Percentiles rank a stretch among this genome's conserved stretches.
phyloP scores from a whole-genome alignment of 2,329 filamentous ascomycete species.

The Fusarium nurragi region DNA sequence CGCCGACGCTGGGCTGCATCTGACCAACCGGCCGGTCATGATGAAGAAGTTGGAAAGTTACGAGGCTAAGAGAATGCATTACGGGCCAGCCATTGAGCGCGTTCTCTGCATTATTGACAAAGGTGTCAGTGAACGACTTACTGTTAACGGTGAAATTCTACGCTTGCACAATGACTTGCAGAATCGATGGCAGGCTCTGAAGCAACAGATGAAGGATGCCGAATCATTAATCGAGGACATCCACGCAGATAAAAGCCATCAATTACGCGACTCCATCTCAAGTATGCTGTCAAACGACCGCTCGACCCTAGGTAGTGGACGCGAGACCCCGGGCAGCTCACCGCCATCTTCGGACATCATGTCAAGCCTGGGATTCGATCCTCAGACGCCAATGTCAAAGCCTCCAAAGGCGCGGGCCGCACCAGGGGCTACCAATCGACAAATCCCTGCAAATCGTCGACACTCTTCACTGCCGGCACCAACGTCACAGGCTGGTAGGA shows the following conservation, averaged over 20 bases:
- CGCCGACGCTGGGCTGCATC: slow-evolving; percentile 77
- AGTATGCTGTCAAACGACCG: slow-evolving; percentile 88
- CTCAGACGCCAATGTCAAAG: slow-evolving; percentile 56
- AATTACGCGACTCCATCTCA: slow-evolving; percentile 90
- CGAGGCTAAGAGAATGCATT: slow-evolving; percentile 93
- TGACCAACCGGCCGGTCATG: slow-evolving; percentile 75
- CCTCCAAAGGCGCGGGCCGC: slow-evolving; percentile 59
- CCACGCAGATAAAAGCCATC: slow-evolving; percentile 71
- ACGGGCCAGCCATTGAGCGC: slow-evolving; percentile 90
- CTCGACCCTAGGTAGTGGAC: slow-evolving; percentile 73
- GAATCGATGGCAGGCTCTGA: slow-evolving; percentile 80
- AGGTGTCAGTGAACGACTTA: slow-evolving; percentile 93
- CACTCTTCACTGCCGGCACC: slow-evolving; percentile 61
- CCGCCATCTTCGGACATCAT: slow-evolving; percentile 70
- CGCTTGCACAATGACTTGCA: slow-evolving; percentile 87
- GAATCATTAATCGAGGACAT: slow-evolving; percentile 80
- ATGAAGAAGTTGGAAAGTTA: slow-evolving; percentile 90
- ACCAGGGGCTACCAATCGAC: slow-evolving; percentile 57
- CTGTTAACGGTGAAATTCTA: slow-evolving; percentile 94
- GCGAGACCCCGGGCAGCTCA: slow-evolving; percentile 76
- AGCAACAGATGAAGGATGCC: slow-evolving; percentile 79
- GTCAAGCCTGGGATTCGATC: slow-evolving; percentile 62
- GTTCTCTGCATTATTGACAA: slow-evolving; percentile 93
- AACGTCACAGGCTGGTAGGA: slow-evolving; percentile 53
- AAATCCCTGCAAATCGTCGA: slow-evolving; percentile 57